Conservation (phyloP, 1,139 yeast species). For the Blastobotrys capitulatus region DNA sequence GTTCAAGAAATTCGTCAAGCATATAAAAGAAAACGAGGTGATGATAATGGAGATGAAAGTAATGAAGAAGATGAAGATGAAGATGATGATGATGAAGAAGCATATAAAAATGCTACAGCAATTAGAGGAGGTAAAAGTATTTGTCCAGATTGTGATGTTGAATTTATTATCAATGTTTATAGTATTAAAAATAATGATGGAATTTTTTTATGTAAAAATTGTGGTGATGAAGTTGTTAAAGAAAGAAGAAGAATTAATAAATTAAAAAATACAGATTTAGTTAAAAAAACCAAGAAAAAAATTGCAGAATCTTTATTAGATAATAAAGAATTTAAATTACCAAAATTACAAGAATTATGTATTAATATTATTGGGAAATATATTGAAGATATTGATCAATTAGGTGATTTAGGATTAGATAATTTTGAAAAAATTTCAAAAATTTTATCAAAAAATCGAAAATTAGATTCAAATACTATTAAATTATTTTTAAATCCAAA, state of each 20-base stretch:
- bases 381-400: conserved; percentile 68
- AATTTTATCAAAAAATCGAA: conserved; percentile 76
- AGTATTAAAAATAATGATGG: conserved; percentile 48
- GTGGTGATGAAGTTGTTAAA: conserved; percentile 38
- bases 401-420: conserved; percentile 70
- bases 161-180: conserved; percentile 59
- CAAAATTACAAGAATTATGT: conserved; percentile 81
- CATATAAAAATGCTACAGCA: conserved; percentile 19
- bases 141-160: conserved; percentile 56
- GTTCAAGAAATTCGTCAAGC: conserved; percentile 29
- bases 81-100: conserved; percentile 31
- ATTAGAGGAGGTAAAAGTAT: conserved; percentile 43
- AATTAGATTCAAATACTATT: conserved; percentile 65
- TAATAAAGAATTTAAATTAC: conserved; percentile 47
- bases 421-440: conserved; percentile 63
- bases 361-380: conserved; percentile 63
- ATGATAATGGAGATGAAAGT: conserved; percentile 29
- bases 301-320: conserved; percentile 82
- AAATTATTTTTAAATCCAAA: conserved; percentile 52
- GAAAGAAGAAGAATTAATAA: conserved; percentile 11
- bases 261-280: conserved; percentile 37
- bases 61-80: conserved; percentile 34
- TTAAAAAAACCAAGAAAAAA: conserved; percentile 68
- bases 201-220: conserved; percentile 43
- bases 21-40: conserved; percentile 36